Conservation (phyloP, 192 early-diverging fungal genomes). For the Mortierella claussenii region DNA sequence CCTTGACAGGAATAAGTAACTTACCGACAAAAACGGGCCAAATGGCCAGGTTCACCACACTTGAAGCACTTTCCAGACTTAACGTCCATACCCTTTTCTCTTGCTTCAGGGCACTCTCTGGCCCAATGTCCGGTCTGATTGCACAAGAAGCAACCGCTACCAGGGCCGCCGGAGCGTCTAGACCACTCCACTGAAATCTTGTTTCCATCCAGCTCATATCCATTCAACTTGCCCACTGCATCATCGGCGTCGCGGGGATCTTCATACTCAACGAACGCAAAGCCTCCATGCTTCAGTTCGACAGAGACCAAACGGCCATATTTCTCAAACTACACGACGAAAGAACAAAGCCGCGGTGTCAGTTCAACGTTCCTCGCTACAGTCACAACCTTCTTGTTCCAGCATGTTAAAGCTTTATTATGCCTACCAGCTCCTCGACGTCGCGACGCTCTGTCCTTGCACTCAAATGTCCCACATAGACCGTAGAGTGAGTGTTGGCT, state of each 20-base stretch:
- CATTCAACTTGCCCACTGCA: constrained; percentile 61
- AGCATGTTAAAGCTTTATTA: too few relatives aligned
- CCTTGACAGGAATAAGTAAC: too few relatives aligned
- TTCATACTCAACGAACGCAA: constrained; percentile 67
- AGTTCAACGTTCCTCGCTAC: too few relatives aligned
- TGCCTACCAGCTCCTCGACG: constrained; percentile 62
- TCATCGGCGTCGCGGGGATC: constrained; percentile 64
- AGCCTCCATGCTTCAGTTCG: constrained; percentile 64
- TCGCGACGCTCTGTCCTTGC: constrained; percentile 61
- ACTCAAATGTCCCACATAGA: constrained; percentile 64
- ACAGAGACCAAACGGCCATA: constrained; percentile 61
- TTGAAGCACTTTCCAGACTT: constrained; percentile 65
- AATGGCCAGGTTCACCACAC: constrained; percentile 63
- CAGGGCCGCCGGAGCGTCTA: constrained; percentile 60
- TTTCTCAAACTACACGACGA: constrained; percentile 55
- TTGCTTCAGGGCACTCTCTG: constrained; percentile 62
- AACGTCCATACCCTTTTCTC: constrained; percentile 66
- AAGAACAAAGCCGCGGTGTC: too few relatives aligned
- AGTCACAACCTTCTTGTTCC: too few relatives aligned
- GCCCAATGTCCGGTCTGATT: constrained; percentile 65
- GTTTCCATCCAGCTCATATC: constrained; percentile 61
- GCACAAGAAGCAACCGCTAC: constrained; percentile 66
- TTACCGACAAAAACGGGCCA: constrained; percentile 63
- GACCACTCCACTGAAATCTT: constrained; percentile 63
- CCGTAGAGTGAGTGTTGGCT: constrained; percentile 42